Conservation (phyloP, 345 rosid species). For the Balakata baccata region DNA sequence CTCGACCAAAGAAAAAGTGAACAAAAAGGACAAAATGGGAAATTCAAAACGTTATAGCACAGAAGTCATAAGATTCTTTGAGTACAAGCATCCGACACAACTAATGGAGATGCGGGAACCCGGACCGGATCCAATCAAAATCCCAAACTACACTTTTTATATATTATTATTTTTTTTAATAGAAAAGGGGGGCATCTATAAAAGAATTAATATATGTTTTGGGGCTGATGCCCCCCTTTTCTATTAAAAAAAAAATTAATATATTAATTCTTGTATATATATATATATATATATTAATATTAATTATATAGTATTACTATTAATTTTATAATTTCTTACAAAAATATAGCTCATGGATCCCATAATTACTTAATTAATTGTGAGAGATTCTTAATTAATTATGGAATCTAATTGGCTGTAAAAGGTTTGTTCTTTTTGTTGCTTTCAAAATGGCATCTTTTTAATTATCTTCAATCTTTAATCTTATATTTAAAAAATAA, state of each 20-base stretch:
- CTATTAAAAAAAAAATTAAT: no score
- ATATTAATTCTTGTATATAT: no score
- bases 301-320: no score
- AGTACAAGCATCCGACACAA: slow-evolving; percentile 38
- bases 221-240: no score
- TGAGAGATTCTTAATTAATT: slow-evolving; percentile 33
- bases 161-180: no score
- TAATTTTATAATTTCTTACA: no score
- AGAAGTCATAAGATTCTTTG: slow-evolving; percentile 44
- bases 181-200: no score
- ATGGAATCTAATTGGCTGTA: slow-evolving; percentile 49
- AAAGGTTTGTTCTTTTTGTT: slow-evolving; percentile 32
- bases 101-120: slow-evolving; percentile 47
- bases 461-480: slow-evolving; percentile 5
- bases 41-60: background rate
- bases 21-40: background rate
- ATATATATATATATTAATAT: no score
- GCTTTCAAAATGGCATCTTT: background rate
- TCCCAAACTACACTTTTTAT: no score
- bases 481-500: background rate
- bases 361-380: background rate
- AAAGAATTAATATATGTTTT: no score
- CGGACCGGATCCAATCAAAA: slow-evolving; percentile 38
- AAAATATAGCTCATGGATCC: background rate
- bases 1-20: background rate